phyloP scores from a whole-genome alignment of 2,329 filamentous ascomycete species.

The Monosporascus sp. region DNA sequence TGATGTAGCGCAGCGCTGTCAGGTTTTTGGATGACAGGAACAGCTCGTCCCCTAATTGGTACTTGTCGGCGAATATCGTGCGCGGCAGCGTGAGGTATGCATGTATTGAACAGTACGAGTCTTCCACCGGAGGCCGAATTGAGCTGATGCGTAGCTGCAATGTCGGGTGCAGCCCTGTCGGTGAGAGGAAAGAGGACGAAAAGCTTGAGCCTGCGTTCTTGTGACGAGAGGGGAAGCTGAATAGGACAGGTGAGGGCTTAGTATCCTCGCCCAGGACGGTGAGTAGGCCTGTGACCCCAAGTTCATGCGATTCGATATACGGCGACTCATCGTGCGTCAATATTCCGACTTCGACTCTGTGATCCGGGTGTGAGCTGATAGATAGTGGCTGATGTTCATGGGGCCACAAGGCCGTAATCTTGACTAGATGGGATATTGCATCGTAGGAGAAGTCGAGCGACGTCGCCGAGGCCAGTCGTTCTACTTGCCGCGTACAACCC shows the following conservation, averaged over 20 bases:
- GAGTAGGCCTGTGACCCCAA: slow-evolving; percentile 73
- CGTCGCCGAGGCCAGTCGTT: slow-evolving; percentile 34
- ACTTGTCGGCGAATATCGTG: slow-evolving; percentile 77
- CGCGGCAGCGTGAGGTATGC: slow-evolving; percentile 80
- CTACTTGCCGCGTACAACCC: slow-evolving; percentile 18
- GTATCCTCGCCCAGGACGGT: slow-evolving; percentile 71
- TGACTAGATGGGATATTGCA: slow-evolving; percentile 57
- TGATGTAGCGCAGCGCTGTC: slow-evolving; percentile 58
- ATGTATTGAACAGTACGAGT: slow-evolving; percentile 65
- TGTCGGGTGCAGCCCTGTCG: slow-evolving; percentile 79
- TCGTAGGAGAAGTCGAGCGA: slow-evolving; percentile 69
- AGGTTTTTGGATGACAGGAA: slow-evolving; percentile 81
- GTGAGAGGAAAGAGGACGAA: slow-evolving; percentile 57
- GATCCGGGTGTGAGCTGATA: slow-evolving; percentile 34
- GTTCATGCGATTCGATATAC: slow-evolving; percentile 61
- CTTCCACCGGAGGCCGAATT: slow-evolving; percentile 42
- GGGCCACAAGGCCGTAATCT: slow-evolving; percentile 61
- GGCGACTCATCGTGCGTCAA: slow-evolving; percentile 58
- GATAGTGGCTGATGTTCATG: slow-evolving; percentile 34
- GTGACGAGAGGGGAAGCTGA: slow-evolving; percentile 80
- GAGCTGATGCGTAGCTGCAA: slow-evolving; percentile 61
- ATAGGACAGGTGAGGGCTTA: slow-evolving; percentile 68
- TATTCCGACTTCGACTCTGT: slow-evolving; percentile 75
- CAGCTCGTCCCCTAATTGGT: slow-evolving; percentile 71
- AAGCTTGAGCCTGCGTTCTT: slow-evolving; percentile 54